Evolutionary conservation across 2,329 filamentous ascomycete species (phyloP).

Genomic region (Xylariaceae sp.): DNA sequence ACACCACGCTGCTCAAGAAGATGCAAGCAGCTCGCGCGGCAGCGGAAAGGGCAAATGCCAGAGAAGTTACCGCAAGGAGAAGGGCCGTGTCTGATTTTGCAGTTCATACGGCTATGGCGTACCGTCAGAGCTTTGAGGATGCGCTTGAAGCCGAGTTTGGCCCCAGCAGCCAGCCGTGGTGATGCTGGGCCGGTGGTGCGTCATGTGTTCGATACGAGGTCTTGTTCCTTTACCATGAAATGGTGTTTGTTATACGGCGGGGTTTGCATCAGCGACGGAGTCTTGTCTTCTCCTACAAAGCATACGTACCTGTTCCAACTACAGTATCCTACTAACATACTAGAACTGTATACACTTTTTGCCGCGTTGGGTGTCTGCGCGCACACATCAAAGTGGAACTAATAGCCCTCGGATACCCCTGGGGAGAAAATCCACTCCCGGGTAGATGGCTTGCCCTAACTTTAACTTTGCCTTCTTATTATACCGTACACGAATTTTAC

Average conservation of each 20-base stretch:
- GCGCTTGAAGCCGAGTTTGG: conserved; percentile 18
- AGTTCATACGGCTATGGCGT: background rate
- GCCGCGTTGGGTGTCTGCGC: no score
- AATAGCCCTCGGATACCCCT: no score
- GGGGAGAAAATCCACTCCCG: no score
- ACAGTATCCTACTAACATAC: no score
- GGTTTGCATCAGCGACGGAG: conserved; percentile 16
- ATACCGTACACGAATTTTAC: no score
- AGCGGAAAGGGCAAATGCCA: conserved; percentile 22
- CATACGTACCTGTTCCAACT: background rate
- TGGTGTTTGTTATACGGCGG: background rate
- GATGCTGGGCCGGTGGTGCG: no score
- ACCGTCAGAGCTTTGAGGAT: background rate
- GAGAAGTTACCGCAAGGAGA: conserved; percentile 18
- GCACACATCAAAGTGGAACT: no score
- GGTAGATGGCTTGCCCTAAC: no score
- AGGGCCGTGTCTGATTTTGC: conserved; percentile 23
- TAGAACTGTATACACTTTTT: no score
- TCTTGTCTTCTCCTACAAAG: conserved; percentile 6
- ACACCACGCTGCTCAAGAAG: conserved; percentile 13
- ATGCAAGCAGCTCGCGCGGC: conserved; percentile 26
- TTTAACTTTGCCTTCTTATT: no score
- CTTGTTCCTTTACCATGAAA: background rate
- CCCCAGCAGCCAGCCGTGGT: conserved; percentile 9
- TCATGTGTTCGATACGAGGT: background rate